Conservation (phyloP, 345 rosid genomes). For the Nephelium lappaceum region DNA sequence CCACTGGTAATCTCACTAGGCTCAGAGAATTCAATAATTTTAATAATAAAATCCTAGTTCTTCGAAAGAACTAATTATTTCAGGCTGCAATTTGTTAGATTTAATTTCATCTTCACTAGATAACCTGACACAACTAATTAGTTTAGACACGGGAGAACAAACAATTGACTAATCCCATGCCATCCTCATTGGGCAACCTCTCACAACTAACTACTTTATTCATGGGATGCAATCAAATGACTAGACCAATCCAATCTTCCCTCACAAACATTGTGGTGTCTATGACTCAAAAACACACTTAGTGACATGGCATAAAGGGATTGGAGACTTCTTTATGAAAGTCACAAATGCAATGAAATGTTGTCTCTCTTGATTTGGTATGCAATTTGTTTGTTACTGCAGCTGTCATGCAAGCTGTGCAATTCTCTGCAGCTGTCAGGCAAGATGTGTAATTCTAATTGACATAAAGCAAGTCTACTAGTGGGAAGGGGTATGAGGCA, state of each 20-base stretch:
- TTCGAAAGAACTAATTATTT: not conserved
- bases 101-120: constrained; percentile 11
- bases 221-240: not conserved
- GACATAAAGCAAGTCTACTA: too few species aligned
- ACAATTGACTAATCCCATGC: constrained; percentile 19
- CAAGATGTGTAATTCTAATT: too few species aligned
- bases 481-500: too few species aligned
- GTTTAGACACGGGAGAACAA: not conserved
- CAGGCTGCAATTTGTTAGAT: not conserved
- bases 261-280: not conserved
- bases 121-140: constrained; percentile 10
- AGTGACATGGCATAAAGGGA: too few species aligned
- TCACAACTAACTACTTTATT: not conserved
- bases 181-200: constrained; percentile 16
- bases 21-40: not conserved
- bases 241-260: not conserved
- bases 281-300: too few species aligned
- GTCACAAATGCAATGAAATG: too few species aligned
- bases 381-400: too few species aligned
- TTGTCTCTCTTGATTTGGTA: too few species aligned
- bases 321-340: too few species aligned
- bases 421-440: too few species aligned
- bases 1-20: not conserved
- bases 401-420: too few species aligned
- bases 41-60: not conserved